These are phyloP conservation scores for Umbelopsis ramanniana DNA, from an alignment of 192 early-diverging fungal genomes.

Conservation along the genomic window DNA sequence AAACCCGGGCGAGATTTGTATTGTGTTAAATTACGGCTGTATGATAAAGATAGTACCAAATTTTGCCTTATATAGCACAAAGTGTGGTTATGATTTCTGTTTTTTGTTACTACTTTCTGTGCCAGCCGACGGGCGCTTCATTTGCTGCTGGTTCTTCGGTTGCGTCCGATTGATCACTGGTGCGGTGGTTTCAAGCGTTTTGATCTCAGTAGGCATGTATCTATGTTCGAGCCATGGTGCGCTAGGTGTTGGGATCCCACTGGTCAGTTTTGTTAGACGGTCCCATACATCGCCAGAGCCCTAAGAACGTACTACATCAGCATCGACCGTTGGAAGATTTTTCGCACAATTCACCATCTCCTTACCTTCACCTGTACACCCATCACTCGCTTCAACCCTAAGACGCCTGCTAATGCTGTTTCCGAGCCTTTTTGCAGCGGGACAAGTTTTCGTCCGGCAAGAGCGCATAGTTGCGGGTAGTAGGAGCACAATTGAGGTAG, in stretches of 20 bases:
- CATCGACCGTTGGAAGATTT: neutral
- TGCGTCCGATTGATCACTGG: neutral
- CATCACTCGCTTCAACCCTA: neutral
- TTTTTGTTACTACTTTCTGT: neutral
- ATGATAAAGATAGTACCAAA: neutral
- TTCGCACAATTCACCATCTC: neutral
- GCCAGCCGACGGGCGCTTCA: neutral
- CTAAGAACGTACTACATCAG: neutral
- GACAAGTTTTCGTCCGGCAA: neutral
- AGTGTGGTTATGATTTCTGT: neutral
- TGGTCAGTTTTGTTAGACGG: neutral
- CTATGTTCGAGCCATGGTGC: conserved; percentile 5
- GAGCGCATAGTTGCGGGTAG: neutral
- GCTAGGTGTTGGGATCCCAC: neutral
- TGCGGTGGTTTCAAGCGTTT: neutral
- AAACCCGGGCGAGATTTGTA: too few species aligned
- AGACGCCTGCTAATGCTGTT: neutral
- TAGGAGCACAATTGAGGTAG: neutral
- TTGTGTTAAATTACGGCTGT: neutral
- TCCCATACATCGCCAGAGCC: neutral
- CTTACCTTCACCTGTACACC: neutral
- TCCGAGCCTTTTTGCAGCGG: neutral
- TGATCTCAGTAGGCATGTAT: conserved; percentile 9
- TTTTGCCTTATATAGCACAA: neutral
- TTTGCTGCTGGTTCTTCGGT: neutral